Evolutionary conservation across 2,329 filamentous ascomycete species (phyloP).

Genomic region (Hypocrella siamensis): DNA sequence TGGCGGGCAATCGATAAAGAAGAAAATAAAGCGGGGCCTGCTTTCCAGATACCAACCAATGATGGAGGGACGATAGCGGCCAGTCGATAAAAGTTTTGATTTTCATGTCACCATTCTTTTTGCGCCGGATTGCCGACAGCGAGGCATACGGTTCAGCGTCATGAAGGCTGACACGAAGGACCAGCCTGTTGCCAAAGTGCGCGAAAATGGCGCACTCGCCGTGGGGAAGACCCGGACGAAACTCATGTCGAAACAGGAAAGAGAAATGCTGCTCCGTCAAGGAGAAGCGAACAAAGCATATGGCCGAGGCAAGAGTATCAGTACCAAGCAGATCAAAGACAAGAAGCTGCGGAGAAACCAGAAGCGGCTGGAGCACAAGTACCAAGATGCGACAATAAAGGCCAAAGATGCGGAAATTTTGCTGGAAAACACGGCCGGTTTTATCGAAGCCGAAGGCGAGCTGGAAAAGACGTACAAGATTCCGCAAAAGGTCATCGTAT

Average conservation of each 20-base stretch:
- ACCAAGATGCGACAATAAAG: slow-evolving; percentile 62
- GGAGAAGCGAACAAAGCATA: slow-evolving; percentile 60
- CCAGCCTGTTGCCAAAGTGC: slow-evolving; percentile 18
- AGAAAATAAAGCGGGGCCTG: no score
- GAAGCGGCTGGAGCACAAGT: slow-evolving; percentile 64
- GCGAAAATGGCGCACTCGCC: slow-evolving; percentile 36
- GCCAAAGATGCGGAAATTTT: slow-evolving; percentile 94
- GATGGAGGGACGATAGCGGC: slow-evolving; percentile 10
- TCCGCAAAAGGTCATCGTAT: slow-evolving; percentile 69
- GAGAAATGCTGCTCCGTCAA: slow-evolving; percentile 32
- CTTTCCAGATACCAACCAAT: slow-evolving; percentile 10
- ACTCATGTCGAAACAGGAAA: slow-evolving; percentile 34
- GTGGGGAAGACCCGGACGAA: slow-evolving; percentile 34
- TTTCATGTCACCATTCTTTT: not conserved
- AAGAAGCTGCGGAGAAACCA: slow-evolving; percentile 79
- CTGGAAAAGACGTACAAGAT: slow-evolving; percentile 89
- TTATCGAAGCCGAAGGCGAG: slow-evolving; percentile 75
- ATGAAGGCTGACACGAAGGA: slow-evolving; percentile 23
- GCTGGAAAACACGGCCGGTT: slow-evolving; percentile 71
- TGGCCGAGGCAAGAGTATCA: slow-evolving; percentile 66
- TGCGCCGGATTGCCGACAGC: slow-evolving; percentile 1
- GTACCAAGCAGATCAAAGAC: slow-evolving; percentile 61
- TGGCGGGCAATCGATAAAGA: slow-evolving; percentile 20
- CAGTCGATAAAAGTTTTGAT: slow-evolving; percentile 19
- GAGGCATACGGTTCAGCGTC: slow-evolving; percentile 7